phyloP scores from a whole-genome alignment of 2,329 filamentous ascomycete genomes.

The Graphilbum fragrans region DNA sequence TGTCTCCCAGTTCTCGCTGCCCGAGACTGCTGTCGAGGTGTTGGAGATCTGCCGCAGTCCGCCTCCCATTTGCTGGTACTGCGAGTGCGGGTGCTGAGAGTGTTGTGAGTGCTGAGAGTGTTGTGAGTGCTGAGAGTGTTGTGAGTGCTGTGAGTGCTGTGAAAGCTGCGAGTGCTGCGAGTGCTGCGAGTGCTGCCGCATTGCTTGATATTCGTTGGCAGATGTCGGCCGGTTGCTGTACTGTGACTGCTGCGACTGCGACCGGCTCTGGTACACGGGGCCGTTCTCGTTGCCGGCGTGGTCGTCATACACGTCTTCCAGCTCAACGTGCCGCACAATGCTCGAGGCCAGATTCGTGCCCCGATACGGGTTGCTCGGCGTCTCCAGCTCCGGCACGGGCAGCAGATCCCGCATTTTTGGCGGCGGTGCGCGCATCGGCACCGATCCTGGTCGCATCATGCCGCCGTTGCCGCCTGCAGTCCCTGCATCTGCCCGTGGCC shows the following conservation, averaged over 20 bases:
- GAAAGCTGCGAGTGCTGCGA: constrained; percentile 5
- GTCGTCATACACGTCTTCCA: constrained; percentile 83
- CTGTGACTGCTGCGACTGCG: constrained; percentile 8
- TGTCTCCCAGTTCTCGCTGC: constrained; percentile 96
- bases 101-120: constrained; percentile 3
- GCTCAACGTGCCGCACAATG: constrained; percentile 48
- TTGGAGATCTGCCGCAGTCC: constrained; percentile 57
- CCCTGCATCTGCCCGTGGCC: constrained; percentile 34
- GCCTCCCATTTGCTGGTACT: not conserved
- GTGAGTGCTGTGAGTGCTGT: not conserved
- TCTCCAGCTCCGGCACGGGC: constrained; percentile 37
- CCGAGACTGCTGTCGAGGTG: constrained; percentile 64
- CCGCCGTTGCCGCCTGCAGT: constrained; percentile 22
- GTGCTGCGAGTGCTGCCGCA: constrained; percentile 2
- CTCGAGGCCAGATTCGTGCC: constrained; percentile 35
- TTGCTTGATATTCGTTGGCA: not conserved
- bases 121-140: not conserved
- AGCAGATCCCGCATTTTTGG: constrained; percentile 83
- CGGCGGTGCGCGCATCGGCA: constrained; percentile 55
- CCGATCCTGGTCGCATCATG: constrained; percentile 40
- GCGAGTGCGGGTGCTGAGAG: not conserved
- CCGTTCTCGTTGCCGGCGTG: constrained; percentile 9
- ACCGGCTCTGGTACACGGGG: constrained; percentile 4
- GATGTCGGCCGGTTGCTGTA: not conserved
- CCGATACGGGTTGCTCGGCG: constrained; percentile 36